phyloP scores from a whole-genome alignment of 1,284 basidiomycete species.

The Trichosporon sp. region DNA sequence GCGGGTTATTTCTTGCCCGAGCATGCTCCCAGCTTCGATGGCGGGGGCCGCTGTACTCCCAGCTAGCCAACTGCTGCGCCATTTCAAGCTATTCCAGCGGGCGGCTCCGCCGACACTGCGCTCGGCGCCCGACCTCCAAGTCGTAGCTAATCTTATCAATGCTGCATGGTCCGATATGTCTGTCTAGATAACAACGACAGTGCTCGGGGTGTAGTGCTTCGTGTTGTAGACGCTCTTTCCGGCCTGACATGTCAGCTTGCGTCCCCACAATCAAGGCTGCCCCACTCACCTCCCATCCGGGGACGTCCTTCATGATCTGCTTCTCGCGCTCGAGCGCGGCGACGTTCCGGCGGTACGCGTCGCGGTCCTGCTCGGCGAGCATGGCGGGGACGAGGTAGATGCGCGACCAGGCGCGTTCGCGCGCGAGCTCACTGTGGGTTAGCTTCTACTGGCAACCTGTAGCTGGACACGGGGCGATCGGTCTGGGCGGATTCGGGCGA shows the following conservation, averaged over 20 bases:
- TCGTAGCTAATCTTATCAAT: conserved; percentile 6
- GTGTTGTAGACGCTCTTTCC: conserved; percentile 84
- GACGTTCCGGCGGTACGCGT: conserved; percentile 73
- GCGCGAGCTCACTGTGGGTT: conserved; percentile 78
- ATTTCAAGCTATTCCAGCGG: too few relatives aligned
- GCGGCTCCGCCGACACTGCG: too few relatives aligned
- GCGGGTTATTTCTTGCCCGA: too few relatives aligned
- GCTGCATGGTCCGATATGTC: conserved; percentile 11
- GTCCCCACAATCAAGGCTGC: background rate
- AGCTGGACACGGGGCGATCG: background rate
- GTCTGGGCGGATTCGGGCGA: too few relatives aligned
- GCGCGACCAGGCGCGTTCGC: conserved; percentile 92
- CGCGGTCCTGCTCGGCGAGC: conserved; percentile 88
- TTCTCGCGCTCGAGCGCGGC: conserved; percentile 76
- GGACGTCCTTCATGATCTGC: conserved; percentile 94
- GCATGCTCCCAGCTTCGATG: too few relatives aligned
- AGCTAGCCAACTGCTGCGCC: too few relatives aligned
- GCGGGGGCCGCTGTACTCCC: too few relatives aligned
- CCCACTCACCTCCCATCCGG: conserved; percentile 85
- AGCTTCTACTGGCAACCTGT: background rate
- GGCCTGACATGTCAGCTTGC: conserved; percentile 50
- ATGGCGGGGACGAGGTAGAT: conserved; percentile 91
- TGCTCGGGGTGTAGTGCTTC: conserved; percentile 65
- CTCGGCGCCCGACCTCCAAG: background rate
- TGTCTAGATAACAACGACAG: conserved; percentile 52